Base-by-base conservation (phyloP, 225 moss, liverwort and hornwort genomes). In the Bryum argenteum region DNA sequence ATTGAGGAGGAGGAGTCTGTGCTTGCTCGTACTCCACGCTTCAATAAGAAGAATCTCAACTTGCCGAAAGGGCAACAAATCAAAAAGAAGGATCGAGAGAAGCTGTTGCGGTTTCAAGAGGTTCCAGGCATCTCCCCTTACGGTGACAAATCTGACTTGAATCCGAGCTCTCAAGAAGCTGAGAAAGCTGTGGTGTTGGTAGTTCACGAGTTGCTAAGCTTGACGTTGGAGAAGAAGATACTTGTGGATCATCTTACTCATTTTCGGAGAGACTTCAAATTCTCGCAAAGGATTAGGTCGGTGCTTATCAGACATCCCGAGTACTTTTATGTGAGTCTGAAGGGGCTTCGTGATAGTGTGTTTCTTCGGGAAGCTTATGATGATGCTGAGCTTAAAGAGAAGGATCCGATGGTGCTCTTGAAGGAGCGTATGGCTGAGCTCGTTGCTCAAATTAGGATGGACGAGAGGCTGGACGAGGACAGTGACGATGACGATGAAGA, bases 241-340 rank as follows among this genome's bases (percentile, higher is more conserved):
- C 73, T 93, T 43, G 90, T 96, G 58, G 96, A 93, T 60, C 91
- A 96, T 75, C 84, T 93, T 17, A 90, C 96, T 9, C 96, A 96
- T 62, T 96, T 90, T 45, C 90, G 89, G 38, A 81, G 88, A 65
- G 96, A 96, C 70, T 96, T 79, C 74, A 91, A 93, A 75, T 96
- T 96, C 44, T 93, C 93, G 1, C 93, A 93, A 71, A 73, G 90
- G 33, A 87, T 96, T 42, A 76, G 91, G 33, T 75, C 87, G 1
- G 70, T 84, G 81, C 90, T 96, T 48, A 91, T 96, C 55, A 87
- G 96, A 40, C 96, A 93, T 65, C 96, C 96, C 0, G 93, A 93
- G 72, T 75, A 82, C 71, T 96, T 96, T 70, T 96, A 96, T 37
- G 96, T 96, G 9, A 93, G 93, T 4, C 78, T 93, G 76, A 93